phyloP scores from a whole-genome alignment of 345 rosid species.

The Salix suchowensis region DNA sequence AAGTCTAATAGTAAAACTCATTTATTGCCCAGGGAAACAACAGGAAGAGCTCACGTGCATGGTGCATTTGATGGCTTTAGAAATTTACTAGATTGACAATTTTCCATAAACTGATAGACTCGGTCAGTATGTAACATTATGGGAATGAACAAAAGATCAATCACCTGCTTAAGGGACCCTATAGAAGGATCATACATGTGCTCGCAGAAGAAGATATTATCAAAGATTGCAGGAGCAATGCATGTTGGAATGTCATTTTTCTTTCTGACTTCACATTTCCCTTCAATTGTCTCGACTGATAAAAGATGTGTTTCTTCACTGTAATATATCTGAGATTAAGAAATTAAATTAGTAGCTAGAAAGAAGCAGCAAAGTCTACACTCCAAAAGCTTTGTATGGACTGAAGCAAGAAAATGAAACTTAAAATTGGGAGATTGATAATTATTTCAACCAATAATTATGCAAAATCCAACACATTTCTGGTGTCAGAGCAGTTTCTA shows the following conservation, averaged over 20 bases:
- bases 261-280: slow-evolving; percentile 86
- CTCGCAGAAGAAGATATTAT: slow-evolving; percentile 84
- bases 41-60: not conserved
- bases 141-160: not conserved
- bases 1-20: not conserved
- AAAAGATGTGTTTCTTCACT: slow-evolving; percentile 47
- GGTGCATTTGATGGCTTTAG: not conserved
- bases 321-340: slow-evolving; percentile 59
- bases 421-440: not conserved
- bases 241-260: slow-evolving; percentile 51
- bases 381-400: not conserved
- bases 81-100: not conserved
- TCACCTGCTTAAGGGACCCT: slow-evolving; percentile 72
- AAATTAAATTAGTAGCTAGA: not conserved
- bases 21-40: not conserved
- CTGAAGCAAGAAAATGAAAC: not conserved
- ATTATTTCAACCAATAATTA: not conserved
- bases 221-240: slow-evolving; percentile 42
- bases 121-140: not conserved
- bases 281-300: slow-evolving; percentile 42
- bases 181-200: slow-evolving; percentile 60
- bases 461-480: not conserved
- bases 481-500: not conserved
- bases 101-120: not conserved
- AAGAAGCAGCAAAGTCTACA: not conserved